phyloP scores from a whole-genome alignment of 495 filamentous ascomycete species.

The Xylaria acuta region DNA sequence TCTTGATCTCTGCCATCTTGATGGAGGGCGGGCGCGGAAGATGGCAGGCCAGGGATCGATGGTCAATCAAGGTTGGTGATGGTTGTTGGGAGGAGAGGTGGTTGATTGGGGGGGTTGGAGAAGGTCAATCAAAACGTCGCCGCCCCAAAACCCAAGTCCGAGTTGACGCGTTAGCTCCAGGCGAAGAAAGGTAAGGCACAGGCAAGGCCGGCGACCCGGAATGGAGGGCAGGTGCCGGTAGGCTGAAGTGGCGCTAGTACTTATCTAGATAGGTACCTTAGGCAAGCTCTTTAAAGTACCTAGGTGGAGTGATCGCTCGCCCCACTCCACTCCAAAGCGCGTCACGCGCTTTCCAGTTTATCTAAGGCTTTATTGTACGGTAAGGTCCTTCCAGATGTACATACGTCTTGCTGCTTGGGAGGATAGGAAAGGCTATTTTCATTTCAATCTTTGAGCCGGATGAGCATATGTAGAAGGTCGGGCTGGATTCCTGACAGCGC shows the following conservation, averaged over 20 bases:
- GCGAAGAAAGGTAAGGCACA: conserved; percentile 7
- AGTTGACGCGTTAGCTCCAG: conserved; percentile 25
- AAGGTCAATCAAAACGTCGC: conserved; percentile 17
- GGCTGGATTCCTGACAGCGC: too few relatives aligned
- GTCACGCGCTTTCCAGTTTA: not conserved
- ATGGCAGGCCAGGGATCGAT: conserved; percentile 23
- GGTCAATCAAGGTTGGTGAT: conserved; percentile 5
- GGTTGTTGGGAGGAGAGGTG: not conserved
- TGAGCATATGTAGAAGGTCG: too few relatives aligned
- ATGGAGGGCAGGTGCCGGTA: not conserved
- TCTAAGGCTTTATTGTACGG: not conserved
- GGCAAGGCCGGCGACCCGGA: not conserved
- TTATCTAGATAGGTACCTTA: not conserved
- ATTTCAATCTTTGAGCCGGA: too few relatives aligned
- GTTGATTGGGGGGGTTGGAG: conserved; percentile 9
- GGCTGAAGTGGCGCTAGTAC: not conserved
- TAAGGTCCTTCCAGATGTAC: too few relatives aligned
- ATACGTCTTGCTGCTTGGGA: too few relatives aligned
- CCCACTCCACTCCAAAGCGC: not conserved
- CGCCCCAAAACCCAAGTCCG: conserved; percentile 20
- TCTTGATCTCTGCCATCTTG: conserved; percentile 73
- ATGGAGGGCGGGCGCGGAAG: conserved; percentile 18
- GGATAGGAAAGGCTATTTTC: too few relatives aligned
- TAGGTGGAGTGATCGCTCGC: not conserved
- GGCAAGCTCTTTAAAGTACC: conserved; percentile 28